These are phyloP conservation scores for Tuber microsphaerosporum DNA, from an alignment of 495 filamentous ascomycete species.

Conservation along the genomic window DNA sequence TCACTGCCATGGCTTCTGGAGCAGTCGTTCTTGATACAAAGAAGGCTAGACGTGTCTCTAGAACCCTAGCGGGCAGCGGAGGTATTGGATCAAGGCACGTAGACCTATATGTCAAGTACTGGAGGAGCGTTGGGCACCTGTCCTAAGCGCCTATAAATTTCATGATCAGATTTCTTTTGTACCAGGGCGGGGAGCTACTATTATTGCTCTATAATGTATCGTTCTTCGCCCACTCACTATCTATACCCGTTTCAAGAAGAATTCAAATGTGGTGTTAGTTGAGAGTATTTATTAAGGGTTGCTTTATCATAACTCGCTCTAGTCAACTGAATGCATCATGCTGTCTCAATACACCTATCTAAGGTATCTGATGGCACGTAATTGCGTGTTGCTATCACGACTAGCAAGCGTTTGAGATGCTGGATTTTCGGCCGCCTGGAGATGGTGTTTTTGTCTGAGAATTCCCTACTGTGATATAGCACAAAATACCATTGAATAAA, in stretches of 20 bases:
- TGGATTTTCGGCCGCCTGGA: neutral
- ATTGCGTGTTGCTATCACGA: neutral
- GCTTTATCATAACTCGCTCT: neutral
- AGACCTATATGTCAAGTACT: conserved; percentile 36
- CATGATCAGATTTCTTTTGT: neutral
- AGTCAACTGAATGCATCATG: neutral
- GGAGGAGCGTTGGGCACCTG: conserved; percentile 32
- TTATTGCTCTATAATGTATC: conserved; percentile 5
- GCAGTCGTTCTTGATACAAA: conserved; percentile 35
- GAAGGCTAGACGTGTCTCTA: conserved; percentile 28
- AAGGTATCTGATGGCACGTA: neutral
- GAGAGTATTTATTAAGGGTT: neutral
- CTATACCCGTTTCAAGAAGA: neutral
- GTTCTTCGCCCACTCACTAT: neutral
- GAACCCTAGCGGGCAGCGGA: conserved; percentile 23
- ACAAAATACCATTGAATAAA: neutral
- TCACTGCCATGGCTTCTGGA: conserved; percentile 36
- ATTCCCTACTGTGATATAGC: neutral
- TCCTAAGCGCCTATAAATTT: neutral
- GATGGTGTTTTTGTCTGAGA: neutral
- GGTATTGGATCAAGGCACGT: conserved; percentile 31
- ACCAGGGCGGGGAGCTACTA: neutral
- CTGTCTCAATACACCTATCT: neutral
- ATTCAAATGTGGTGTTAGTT: neutral
- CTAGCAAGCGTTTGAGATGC: neutral